These are phyloP conservation scores for Penicillium sp. DNA, from an alignment of 2,329 filamentous ascomycete genomes.

Conservation along the genomic window DNA sequence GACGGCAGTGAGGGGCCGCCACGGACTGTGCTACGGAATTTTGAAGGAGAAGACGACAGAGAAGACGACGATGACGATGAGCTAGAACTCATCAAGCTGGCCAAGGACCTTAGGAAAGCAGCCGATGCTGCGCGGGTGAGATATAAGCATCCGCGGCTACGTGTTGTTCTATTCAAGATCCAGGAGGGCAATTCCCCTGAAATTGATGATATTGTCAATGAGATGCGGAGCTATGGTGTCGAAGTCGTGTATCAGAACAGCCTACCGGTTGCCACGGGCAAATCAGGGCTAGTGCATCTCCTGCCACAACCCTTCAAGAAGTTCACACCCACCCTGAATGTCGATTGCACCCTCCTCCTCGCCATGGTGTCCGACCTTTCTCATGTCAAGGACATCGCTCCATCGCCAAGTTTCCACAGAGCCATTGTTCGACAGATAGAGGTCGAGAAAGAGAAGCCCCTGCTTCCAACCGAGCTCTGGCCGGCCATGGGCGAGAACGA, in stretches of 20 bases:
- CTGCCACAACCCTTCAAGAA: slow-evolving; percentile 42
- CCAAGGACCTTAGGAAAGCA: slow-evolving; percentile 57
- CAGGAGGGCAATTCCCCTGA: slow-evolving; percentile 49
- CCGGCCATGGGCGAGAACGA: slow-evolving; percentile 56
- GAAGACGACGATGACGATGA: slow-evolving; percentile 53
- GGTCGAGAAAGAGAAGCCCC: slow-evolving; percentile 59
- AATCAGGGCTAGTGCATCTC: slow-evolving; percentile 31
- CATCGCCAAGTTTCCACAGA: slow-evolving; percentile 55
- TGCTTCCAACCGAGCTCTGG: slow-evolving; percentile 61
- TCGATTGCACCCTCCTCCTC: slow-evolving; percentile 64
- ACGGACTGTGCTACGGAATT: slow-evolving; percentile 28
- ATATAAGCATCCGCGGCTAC: slow-evolving; percentile 59
- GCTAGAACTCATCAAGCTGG: slow-evolving; percentile 60
- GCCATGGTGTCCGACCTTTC: slow-evolving; percentile 72
- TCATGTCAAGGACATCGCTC: slow-evolving; percentile 49
- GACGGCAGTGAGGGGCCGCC: slow-evolving; percentile 20
- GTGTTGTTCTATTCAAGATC: slow-evolving; percentile 61
- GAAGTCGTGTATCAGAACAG: slow-evolving; percentile 38
- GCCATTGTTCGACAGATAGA: slow-evolving; percentile 64
- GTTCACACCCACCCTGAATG: slow-evolving; percentile 46
- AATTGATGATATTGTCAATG: slow-evolving; percentile 56
- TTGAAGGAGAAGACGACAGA: slow-evolving; percentile 32
- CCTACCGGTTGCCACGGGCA: slow-evolving; percentile 13
- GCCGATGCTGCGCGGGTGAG: slow-evolving; percentile 56
- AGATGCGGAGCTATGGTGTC: slow-evolving; percentile 54